Base-by-base conservation (phyloP, 495 filamentous ascomycete species). In the Xylaria palmicola region DNA sequence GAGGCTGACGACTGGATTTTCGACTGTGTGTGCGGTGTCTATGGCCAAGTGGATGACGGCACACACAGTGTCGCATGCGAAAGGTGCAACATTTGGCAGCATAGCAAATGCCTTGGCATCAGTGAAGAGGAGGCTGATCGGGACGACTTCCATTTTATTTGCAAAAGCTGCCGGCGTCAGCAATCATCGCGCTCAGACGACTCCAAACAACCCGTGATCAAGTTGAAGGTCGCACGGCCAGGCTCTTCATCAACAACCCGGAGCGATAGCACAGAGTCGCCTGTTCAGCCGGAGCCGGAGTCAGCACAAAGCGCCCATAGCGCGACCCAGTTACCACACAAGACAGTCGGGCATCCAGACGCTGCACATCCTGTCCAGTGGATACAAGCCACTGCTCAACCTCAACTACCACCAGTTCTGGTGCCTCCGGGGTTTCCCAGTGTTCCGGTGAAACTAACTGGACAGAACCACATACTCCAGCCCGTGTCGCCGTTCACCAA, bases 11-110 rank as follows among this genome's bases (percentile, higher is more conserved):
- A 93, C 52, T 97, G 94, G 94, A 81, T 91, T 30, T 98, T 98
- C 69, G 94, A 98, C 68, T 98, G 94, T 73, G 83, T 88, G 13
- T 98, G 94, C 73, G 92, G 92, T 26, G 83, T 89, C 27, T 87
- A 96, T 72, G 93, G 94, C 40, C 87, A 94, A 66, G 88, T 96
- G 36, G 93, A 97, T 65, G 94, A 97, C 66, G 94, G 94, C 48
- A 87, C 90, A 1, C 91, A 96, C 71, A 96, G 90, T 70, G 85
- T 98, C 59, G 88, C 92, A n/a, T 98, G 94, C 71, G 94, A 98
- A 67, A 87, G 82, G 49, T 98, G 94, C 80, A 94, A 89, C 70
- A 87, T 96, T 19, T 98, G 94, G 94, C 93, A 97, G 70, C 94
- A 97, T 67, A 93, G 90, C 78, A 88, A 87, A 49, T 98, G 94